Evolutionary conservation across 805 yeast genomes (phyloP).

Genomic region (Teunomyces kruisii): DNA sequence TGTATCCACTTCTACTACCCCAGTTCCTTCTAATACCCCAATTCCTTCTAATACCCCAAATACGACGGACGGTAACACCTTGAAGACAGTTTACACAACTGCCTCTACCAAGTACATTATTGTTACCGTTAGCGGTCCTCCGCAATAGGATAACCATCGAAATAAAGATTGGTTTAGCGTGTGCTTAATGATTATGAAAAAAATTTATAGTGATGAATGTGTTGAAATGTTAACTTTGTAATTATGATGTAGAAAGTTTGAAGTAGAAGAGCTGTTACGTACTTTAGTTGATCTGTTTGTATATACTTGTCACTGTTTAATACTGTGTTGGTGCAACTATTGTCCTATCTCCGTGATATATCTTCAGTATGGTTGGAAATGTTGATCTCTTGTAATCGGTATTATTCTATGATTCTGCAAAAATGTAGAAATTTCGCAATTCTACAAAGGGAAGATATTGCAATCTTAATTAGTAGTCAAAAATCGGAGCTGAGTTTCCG

Average conservation of each 20-base stretch:
- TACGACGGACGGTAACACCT: background rate
- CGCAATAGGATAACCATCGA: background rate
- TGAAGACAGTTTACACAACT: conserved; percentile 5
- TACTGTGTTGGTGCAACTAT: too few species aligned
- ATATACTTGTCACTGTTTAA: too few species aligned
- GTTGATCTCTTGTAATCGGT: too few species aligned
- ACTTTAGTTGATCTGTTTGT: too few species aligned
- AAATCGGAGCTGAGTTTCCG: conserved; percentile 22
- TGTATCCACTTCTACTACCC: background rate
- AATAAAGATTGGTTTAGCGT: background rate
- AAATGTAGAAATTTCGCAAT: background rate
- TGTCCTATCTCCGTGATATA: too few species aligned
- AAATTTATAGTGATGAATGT: background rate
- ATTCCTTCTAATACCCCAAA: background rate
- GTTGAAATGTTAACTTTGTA: too few species aligned
- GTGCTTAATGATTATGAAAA: background rate
- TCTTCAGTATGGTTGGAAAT: too few species aligned
- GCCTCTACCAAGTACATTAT: conserved; percentile 6
- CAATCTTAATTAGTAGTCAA: background rate
- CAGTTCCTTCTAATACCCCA: background rate
- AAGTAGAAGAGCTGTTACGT: too few species aligned
- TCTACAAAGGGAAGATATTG: too few species aligned
- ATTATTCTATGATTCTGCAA: background rate
- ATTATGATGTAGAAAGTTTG: too few species aligned
- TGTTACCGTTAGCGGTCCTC: conserved; percentile 4